phyloP scores from a whole-genome alignment of 2,329 filamentous ascomycete genomes.

The Fusarium heterosporum region DNA sequence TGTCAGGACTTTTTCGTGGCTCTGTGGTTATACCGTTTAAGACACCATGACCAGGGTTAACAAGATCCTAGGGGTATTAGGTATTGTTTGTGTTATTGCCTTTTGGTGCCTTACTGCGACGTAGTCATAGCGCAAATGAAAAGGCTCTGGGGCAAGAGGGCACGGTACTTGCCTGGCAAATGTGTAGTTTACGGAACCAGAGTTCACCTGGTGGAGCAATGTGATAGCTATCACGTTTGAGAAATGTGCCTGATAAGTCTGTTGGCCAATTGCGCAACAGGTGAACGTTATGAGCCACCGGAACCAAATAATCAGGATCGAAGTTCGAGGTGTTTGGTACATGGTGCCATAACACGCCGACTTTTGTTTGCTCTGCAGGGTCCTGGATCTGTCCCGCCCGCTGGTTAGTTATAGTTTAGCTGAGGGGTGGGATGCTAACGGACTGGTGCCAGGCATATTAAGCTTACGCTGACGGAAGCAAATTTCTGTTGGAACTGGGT shows the following conservation, averaged over 20 bases:
- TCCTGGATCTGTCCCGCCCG: neutral
- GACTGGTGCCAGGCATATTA: neutral
- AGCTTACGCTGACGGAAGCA: neutral
- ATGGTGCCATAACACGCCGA: neutral
- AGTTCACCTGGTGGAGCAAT: neutral
- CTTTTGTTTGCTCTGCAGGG: neutral
- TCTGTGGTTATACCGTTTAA: conserved; percentile 34
- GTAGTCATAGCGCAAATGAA: conserved; percentile 1
- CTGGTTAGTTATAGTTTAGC: neutral
- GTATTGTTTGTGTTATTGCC: conserved; percentile 13
- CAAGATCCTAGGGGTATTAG: conserved; percentile 13
- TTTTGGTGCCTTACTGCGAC: neutral
- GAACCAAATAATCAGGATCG: neutral
- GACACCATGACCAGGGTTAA: conserved; percentile 29
- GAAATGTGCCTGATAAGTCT: neutral
- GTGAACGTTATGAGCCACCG: neutral
- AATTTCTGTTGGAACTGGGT: neutral
- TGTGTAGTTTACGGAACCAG: neutral
- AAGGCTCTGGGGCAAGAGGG: neutral
- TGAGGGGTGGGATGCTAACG: neutral
- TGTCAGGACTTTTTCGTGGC: conserved; percentile 37
- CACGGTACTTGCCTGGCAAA: neutral
- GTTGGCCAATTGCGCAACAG: neutral
- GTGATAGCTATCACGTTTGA: neutral
- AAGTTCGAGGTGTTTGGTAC: neutral